Base-by-base conservation (phyloP, 441 rosid species). In the Corymbia citriodora region DNA sequence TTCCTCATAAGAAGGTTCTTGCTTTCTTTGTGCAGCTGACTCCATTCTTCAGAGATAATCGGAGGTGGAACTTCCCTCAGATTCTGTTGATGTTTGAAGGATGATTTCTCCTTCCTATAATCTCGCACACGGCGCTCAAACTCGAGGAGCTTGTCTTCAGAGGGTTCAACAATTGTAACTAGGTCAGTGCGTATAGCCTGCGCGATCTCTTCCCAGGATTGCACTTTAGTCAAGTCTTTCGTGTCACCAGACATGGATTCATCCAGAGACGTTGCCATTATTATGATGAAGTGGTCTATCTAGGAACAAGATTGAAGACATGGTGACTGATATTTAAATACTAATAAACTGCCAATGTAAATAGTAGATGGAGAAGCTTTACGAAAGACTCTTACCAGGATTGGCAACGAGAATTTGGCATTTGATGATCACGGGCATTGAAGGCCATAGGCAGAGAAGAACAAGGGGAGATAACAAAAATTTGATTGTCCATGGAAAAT, bases 71-170 rank as follows among this genome's bases (percentile, higher is more conserved):
- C 72, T 63, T 63, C 9, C 36, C 36, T 63, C 36, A 0, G 18
- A 7, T 61, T 29, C 18, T 63, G 36, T 29, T 5, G 33, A 63
- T 0, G 72, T 63, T 0, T 63, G 4, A 0, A 0, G 0, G 31
- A 29, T 61, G 0, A 0, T 11, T 27, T 11, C 7, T 16, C 33
- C 72, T 63, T 29, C 33, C 0, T 63, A 2, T 11, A 11, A 1
- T 63, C 9, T 13, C 13, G 9, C 70, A 29, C 70, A 29, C 29
- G 18, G 33, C 1, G 0, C 70, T 63, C 36, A n/a, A n/a, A 65
- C 72, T 65, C 0, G 9, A 0, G 0, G 0, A 61, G 68, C 68
- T 61, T 61, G 0, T 61, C 4, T 2, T 0, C 3, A 2, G 33
- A 0, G 4, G 0, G 36, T 36, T n/a, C 14, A 2, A 29, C 33